Evolutionary conservation across 1,284 basidiomycete genomes (phyloP).

Genomic region (Sporisorium scitamineum): DNA sequence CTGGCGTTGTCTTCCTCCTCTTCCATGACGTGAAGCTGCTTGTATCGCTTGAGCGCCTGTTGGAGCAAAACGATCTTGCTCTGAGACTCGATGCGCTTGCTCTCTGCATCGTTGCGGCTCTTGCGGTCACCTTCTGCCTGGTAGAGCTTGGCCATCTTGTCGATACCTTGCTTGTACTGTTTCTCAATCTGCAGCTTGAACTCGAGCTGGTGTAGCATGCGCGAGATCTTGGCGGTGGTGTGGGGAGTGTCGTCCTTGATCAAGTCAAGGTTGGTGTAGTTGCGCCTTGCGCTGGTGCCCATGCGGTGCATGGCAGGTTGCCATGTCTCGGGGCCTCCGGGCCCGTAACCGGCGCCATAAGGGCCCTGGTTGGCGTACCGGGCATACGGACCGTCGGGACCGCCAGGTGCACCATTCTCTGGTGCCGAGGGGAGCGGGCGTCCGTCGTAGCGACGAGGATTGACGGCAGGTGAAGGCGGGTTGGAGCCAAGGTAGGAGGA

Average conservation of each 20-base stretch:
- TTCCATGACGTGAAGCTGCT: constrained; percentile 92
- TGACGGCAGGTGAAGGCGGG: constrained; percentile 40
- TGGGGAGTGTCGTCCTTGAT: constrained; percentile 98
- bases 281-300: constrained; percentile 59
- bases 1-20: constrained; percentile 78
- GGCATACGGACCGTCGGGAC: constrained; percentile 36
- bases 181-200: constrained; percentile 99
- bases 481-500: constrained; percentile 48
- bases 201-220: constrained; percentile 98
- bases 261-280: constrained; percentile 75
- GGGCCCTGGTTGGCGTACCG: constrained; percentile 49
- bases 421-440: constrained; percentile 46
- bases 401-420: constrained; percentile 4
- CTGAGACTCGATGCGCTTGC: constrained; percentile 92
- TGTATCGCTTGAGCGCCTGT: constrained; percentile 93
- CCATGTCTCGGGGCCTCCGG: constrained; percentile 40
- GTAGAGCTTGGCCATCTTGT: constrained; percentile 93
- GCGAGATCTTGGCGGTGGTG: constrained; percentile 94
- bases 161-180: constrained; percentile 98
- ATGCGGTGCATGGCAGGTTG: constrained; percentile 58
- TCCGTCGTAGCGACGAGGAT: constrained; percentile 51
- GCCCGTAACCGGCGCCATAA: constrained; percentile 32
- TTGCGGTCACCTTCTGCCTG: constrained; percentile 92
- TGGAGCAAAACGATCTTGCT: constrained; percentile 94
- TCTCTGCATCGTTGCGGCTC: constrained; percentile 80